These are phyloP conservation scores for Trichosporon sp. DNA, from an alignment of 1,284 basidiomycete species.

Conservation along the genomic window DNA sequence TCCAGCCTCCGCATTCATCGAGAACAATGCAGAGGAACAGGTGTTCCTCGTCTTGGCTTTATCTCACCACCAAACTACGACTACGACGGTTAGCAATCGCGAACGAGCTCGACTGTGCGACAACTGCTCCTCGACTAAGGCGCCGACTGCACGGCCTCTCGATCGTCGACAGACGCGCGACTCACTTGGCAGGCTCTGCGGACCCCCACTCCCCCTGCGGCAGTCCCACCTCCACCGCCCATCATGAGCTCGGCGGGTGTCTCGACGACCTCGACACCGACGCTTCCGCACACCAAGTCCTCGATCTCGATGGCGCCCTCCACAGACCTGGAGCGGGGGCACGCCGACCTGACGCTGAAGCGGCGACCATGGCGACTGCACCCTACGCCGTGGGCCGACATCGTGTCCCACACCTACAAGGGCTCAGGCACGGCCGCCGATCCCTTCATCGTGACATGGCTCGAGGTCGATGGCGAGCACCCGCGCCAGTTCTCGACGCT, in stretches of 20 bases:
- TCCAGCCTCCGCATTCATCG: neutral
- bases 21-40: neutral
- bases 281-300: constrained; percentile 12
- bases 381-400: constrained; percentile 6
- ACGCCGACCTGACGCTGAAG: constrained; percentile 2
- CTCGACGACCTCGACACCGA: constrained; percentile 14
- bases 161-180: too few relatives aligned
- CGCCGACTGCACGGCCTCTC: too few relatives aligned
- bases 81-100: neutral
- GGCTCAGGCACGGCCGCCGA: constrained; percentile 48
- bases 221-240: neutral
- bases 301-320: constrained; percentile 8
- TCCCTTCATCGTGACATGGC: constrained; percentile 52
- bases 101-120: neutral
- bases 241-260: neutral
- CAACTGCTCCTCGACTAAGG: neutral
- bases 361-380: constrained; percentile 12
- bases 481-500: constrained; percentile 33
- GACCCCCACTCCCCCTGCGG: neutral
- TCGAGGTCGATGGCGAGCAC: constrained; percentile 41
- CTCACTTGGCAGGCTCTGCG: neutral
- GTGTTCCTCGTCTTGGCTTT: neutral
- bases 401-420: constrained; percentile 11
- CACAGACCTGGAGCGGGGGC: neutral
- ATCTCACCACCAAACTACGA: neutral